Base-by-base conservation (phyloP, 306 rosid species). In the Argentina anserina region DNA sequence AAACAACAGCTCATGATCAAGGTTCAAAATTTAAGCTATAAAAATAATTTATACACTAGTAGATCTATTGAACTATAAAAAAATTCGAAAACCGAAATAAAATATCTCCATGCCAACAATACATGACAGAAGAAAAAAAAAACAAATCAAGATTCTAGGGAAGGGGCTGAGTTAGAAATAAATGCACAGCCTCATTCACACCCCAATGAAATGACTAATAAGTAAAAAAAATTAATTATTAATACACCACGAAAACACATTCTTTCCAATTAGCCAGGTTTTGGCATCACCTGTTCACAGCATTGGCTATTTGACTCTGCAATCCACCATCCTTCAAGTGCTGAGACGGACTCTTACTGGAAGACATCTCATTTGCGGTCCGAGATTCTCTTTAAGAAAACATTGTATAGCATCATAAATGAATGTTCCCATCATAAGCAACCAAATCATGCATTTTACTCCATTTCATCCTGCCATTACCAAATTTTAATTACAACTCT, bases 301-400 rank as follows among this genome's bases (percentile, higher is more conserved):
- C 52, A 64, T 70, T 73, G 42, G 83, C 20, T n/a, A 42, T 68
- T 58, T 69, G 65, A 72, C 73, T 60, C 60, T 71, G 87, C 64
- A 56, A 47, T 6, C 77, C 50, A 12, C 67, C 39, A 67, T 70
- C 81, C 74, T 69, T 74, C 37, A 62, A 64, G 78, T 55, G 74
- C 20, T 64, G 82, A 52, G 72, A 58, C 21, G 81, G 17, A 46
- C 80, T 77, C 74, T 65, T 79, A 37, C 65, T 61, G 49, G 83
- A 74, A 78, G 89, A 86, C 89, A 81, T 83, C 73, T 78, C 68
- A 55, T 45, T 33, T 75, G 74, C 67, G 73, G 75, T 70, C 69
- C 69, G 45, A 73, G 70, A 25, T 74, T 77, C 74, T 65, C 78
- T 55, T 61, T 33, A 64, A 45, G 62, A 73, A 76, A 73, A 76